A percentile compares a stretch with the other conserved stretches of the same genome.
phyloP scores from a whole-genome alignment of 495 filamentous ascomycete genomes.

The Tuber brumale region DNA sequence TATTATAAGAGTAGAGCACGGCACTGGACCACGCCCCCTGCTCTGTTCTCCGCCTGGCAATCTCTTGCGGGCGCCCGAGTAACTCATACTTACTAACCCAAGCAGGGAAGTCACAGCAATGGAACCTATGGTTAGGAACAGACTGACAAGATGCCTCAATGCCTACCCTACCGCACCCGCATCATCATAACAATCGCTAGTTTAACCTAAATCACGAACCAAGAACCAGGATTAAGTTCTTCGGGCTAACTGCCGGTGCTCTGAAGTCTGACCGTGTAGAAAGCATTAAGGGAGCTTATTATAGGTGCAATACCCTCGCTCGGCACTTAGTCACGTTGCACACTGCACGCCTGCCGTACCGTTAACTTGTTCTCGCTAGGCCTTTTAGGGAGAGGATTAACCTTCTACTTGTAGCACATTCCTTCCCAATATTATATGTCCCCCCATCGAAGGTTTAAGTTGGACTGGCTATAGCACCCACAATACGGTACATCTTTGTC shows the following conservation, averaged over 20 bases:
- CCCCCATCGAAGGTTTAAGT: not conserved
- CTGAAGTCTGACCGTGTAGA: not conserved
- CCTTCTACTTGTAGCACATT: not conserved
- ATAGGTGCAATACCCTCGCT: not conserved
- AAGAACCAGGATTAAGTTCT: not conserved
- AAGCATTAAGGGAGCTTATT: not conserved
- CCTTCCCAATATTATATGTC: not conserved
- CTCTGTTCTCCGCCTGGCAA: not conserved
- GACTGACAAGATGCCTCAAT: not conserved
- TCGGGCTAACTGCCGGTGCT: not conserved
- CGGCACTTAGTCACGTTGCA: not conserved
- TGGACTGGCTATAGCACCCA: not conserved
- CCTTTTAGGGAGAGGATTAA: not conserved
- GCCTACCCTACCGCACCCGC: not conserved
- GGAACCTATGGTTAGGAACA: not conserved
- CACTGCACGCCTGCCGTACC: not conserved
- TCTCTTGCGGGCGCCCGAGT: constrained; percentile 1
- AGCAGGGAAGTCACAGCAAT: not conserved
- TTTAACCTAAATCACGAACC: not conserved
- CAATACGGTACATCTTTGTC: not conserved
- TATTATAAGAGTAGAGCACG: not conserved
- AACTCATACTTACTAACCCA: not conserved
- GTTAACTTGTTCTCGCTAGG: not conserved
- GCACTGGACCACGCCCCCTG: not conserved
- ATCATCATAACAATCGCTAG: not conserved